Percentiles rank a stretch among this genome's conserved stretches.
phyloP scores from a whole-genome alignment of 2,329 filamentous ascomycete species.

The Alternaria incomplexa region DNA sequence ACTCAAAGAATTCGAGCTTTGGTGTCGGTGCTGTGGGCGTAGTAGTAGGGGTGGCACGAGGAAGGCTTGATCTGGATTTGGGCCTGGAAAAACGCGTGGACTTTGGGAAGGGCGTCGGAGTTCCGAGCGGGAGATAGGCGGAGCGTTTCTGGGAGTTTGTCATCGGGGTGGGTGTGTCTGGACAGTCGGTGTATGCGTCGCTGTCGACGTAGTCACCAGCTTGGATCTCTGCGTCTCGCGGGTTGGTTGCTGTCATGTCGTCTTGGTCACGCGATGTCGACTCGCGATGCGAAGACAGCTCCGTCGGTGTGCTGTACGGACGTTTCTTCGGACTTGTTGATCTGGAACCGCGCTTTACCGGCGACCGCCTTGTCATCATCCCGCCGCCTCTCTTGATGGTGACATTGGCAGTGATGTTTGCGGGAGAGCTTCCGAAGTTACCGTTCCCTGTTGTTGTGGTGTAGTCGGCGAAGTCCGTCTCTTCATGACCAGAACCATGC shows the following conservation, averaged over 20 bases:
- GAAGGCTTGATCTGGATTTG: background rate
- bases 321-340: slow-evolving; percentile 5
- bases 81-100: background rate
- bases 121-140: slow-evolving; percentile 20
- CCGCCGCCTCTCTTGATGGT: slow-evolving; percentile 6
- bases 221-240: background rate
- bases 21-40: background rate
- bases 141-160: slow-evolving; percentile 19
- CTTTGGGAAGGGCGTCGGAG: background rate
- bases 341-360: slow-evolving; percentile 2
- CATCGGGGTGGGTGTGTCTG: slow-evolving; percentile 31
- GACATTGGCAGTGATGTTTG: background rate
- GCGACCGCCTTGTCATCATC: background rate
- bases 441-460: background rate
- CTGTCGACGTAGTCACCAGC: background rate
- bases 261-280: background rate
- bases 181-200: slow-evolving; percentile 4
- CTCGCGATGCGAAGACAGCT: background rate
- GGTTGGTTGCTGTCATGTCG: background rate
- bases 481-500: background rate
- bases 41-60: background rate
- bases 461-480: background rate
- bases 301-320: background rate
- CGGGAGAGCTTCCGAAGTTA: background rate
- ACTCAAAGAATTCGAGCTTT: background rate